phyloP scores from a whole-genome alignment of 371 early-diverging fungal species.

The Syncephalastrum racemosum region DNA sequence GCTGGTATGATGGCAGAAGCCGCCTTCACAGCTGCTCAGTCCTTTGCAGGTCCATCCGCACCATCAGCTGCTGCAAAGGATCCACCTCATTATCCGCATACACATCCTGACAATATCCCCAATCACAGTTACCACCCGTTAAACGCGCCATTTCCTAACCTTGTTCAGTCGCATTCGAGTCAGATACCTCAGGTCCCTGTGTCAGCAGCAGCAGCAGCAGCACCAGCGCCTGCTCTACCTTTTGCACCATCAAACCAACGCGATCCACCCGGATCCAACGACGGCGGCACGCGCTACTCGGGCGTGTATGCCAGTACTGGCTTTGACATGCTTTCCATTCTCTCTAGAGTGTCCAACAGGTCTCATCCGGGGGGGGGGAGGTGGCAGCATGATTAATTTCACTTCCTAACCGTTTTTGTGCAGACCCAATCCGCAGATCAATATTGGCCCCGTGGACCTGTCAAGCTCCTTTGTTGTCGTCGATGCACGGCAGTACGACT shows the following conservation, averaged over 20 bases:
- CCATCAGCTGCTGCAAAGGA: not conserved
- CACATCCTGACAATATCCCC: too few relatives aligned
- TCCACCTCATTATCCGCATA: too few relatives aligned
- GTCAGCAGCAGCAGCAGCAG: too few relatives aligned
- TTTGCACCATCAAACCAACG: not conserved
- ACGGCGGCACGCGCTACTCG: slow-evolving; percentile 4
- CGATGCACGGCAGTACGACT: slow-evolving; percentile 53
- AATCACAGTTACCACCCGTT: too few relatives aligned
- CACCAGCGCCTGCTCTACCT: too few relatives aligned
- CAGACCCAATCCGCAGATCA: slow-evolving; percentile 61
- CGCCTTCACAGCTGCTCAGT: not conserved
- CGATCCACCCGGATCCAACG: not conserved
- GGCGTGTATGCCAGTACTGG: slow-evolving; percentile 55
- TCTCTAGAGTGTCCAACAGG: slow-evolving; percentile 53
- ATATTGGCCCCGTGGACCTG: slow-evolving; percentile 69
- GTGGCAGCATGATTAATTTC: too few relatives aligned
- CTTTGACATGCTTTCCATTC: slow-evolving; percentile 59
- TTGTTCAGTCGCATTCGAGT: too few relatives aligned
- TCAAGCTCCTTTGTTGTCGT: slow-evolving; percentile 62
- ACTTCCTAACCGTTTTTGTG: not conserved
- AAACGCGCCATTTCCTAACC: too few relatives aligned
- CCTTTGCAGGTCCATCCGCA: not conserved
- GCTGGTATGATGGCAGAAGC: slow-evolving; percentile 12
- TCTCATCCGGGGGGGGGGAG: too few relatives aligned
- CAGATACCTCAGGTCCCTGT: too few relatives aligned